phyloP scores from a whole-genome alignment of 129 eudicot genomes.

The Saposhnikovia divaricata region DNA sequence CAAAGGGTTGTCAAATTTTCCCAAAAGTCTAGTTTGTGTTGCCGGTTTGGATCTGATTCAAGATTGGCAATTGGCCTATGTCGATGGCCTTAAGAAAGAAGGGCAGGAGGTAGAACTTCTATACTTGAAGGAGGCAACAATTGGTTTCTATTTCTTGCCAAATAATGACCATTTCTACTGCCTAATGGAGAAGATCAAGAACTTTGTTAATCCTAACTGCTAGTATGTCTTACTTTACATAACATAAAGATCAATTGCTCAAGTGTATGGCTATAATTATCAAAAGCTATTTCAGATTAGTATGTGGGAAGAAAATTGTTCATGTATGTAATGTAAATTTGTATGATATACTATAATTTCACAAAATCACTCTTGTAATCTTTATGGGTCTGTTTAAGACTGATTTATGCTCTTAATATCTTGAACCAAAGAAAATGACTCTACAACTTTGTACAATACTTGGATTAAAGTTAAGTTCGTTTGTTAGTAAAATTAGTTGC shows the following conservation, averaged over 20 bases:
- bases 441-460: background rate
- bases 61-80: conserved; percentile 56
- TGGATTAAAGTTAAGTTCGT: background rate
- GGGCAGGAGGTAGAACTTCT: conserved; percentile 39
- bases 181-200: conserved; percentile 41
- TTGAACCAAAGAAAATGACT: background rate
- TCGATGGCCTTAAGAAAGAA: conserved; percentile 32
- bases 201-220: conserved; percentile 35
- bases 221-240: background rate
- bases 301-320: background rate
- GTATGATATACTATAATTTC: conserved; percentile 14
- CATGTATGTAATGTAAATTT: conserved; percentile 13
- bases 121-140: conserved; percentile 41
- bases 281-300: background rate
- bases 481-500: background rate
- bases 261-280: conserved; percentile 4
- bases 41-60: conserved; percentile 53
- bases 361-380: background rate
- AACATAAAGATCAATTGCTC: background rate
- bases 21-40: conserved; percentile 39
- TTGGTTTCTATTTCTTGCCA: conserved; percentile 58
- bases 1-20: conserved; percentile 23
- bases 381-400: background rate
- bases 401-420: background rate
- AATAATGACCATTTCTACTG: conserved; percentile 43